Evolutionary conservation across 306 rosid genomes (phyloP), one percentile per base, ranked within the genome.

Genomic region (Medicago lupulina): DNA sequence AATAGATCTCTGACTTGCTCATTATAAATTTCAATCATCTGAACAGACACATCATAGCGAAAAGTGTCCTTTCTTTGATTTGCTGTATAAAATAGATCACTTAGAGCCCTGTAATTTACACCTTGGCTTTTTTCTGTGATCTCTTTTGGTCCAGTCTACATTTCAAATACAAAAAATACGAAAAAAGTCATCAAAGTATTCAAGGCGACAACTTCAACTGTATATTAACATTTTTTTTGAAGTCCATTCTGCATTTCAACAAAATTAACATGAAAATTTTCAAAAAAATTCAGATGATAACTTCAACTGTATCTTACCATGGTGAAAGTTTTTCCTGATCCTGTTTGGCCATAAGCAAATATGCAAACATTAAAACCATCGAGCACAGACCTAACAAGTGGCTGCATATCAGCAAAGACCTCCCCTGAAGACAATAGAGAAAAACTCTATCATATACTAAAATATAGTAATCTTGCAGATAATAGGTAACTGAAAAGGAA

Each of bases 1-100:
- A 94, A 90, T 76, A 94, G 91, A 84, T 94, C 98, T 70, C 98
- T 85, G 73, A 94, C 98, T 94, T 91, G 98, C 87, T 94, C 98
- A 3, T 94, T 94, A 67, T 94, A 94, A 66, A 94, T 94, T 87
- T 94, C 98, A 78, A 94, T 92, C 98, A 94, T 94, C 82, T 94
- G 98, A 58, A 94, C 97, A 17, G 90, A 88, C 76, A 94, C 95
- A 62, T 91, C 93, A 53, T 91, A 91, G 79, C 58, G 80, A 59
- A 91, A 91, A 70, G 95, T 88, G 70, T 91, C 96, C 72, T 66
- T 88, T 81, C 98, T 87, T 84, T 90, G 95, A 79, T 86, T 88
- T 71, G 97, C 96, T 61, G 89, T 83, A 36, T 63, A 79, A 82
- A 94, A 94, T 86, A 94, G 83, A 87, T 94, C 96, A 54, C 98